phyloP scores from a whole-genome alignment of 495 filamentous ascomycete species.

The Cercophora samala region DNA sequence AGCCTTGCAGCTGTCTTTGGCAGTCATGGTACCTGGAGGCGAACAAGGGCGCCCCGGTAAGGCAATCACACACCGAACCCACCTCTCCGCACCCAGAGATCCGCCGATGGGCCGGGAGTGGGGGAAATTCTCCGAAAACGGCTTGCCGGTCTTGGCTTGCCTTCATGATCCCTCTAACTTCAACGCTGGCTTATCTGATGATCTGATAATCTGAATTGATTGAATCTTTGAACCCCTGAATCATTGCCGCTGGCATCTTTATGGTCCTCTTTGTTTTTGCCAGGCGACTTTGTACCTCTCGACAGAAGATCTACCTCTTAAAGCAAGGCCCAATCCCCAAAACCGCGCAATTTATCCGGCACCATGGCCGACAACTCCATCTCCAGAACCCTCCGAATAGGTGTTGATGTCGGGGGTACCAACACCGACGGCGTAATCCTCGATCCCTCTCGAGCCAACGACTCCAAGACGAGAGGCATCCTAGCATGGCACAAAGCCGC shows the following conservation, averaged over 20 bases:
- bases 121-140: conserved; percentile 4
- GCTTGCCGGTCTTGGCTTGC: conserved; percentile 1
- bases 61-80: not conserved
- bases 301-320: not conserved
- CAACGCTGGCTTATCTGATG: not conserved
- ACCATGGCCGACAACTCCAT: not conserved
- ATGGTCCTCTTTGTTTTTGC: not conserved
- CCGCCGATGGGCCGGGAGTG: not conserved
- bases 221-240: not conserved
- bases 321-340: not conserved
- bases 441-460: conserved; percentile 43
- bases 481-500: conserved; percentile 55
- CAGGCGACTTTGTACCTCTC: not conserved
- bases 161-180: not conserved
- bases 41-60: not conserved
- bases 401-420: conserved; percentile 53
- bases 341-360: not conserved
- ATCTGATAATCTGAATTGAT: not conserved
- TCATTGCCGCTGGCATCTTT: not conserved
- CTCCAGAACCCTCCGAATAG: conserved; percentile 34
- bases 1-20: not conserved
- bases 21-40: not conserved
- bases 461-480: conserved; percentile 40
- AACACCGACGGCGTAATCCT: conserved; percentile 62
- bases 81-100: not conserved